Conservation (phyloP, 78 protist genomes). For the Dictyostelium capitatum region DNA sequence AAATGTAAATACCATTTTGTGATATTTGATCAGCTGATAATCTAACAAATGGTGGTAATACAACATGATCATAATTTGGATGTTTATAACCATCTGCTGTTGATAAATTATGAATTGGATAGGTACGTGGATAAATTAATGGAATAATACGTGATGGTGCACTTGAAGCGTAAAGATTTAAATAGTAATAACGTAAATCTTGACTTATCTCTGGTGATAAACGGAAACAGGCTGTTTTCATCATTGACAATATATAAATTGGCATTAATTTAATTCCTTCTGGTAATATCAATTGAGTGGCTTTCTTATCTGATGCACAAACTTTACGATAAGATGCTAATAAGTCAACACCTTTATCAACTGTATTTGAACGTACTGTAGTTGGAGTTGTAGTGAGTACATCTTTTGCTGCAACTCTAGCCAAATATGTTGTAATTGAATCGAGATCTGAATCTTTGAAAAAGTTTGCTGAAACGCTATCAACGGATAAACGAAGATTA, state of each 20-base stretch:
- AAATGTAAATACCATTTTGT: conserved; percentile 64
- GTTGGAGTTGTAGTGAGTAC: conserved; percentile 21
- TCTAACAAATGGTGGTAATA: conserved; percentile 43
- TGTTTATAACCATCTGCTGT: conserved; percentile 18
- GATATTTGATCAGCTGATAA: conserved; percentile 41
- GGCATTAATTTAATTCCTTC: conserved; percentile 79
- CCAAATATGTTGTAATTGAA: conserved; percentile 53
- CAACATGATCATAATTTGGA: conserved; percentile 22
- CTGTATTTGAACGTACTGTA: conserved; percentile 22
- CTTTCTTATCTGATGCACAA: conserved; percentile 71
- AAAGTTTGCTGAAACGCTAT: conserved; percentile 7
- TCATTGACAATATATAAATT: conserved; percentile 76
- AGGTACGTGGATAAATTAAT: conserved; percentile 78
- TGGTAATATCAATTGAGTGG: conserved; percentile 81
- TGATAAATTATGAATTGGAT: conserved; percentile 62
- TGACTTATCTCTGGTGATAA: conserved; percentile 26
- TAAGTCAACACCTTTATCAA: conserved; percentile 38
- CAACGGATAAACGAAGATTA: conserved; percentile 53
- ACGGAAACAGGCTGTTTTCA: conserved; percentile 76
- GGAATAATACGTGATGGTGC: conserved; percentile 53
- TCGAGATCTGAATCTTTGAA: conserved; percentile 80
- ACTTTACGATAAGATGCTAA: conserved; percentile 77
- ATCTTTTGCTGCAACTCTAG: conserved; percentile 52
- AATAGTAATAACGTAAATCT: conserved; percentile 41
- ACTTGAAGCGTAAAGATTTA: conserved; percentile 10